Base-by-base conservation (phyloP, 352 stramenopile genomes). In the Thraustochytrium sp. region DNA sequence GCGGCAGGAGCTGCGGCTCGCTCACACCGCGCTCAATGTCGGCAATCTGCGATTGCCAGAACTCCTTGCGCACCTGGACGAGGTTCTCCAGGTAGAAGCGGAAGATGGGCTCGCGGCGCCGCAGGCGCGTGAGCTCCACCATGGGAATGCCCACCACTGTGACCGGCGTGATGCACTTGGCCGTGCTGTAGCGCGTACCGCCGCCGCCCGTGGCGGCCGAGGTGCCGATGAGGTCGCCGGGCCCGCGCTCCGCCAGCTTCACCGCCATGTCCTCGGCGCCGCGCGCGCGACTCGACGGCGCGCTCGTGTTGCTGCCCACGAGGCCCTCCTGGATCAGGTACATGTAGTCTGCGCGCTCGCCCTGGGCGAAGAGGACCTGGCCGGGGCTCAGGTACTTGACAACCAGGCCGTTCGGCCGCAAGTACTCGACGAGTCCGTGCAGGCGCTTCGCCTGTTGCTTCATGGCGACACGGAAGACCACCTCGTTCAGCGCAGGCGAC, bases 11-110 rank as follows among this genome's bases (percentile, higher is more conserved):
- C 40, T 84, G 55, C 29, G 75, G 75, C 61, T 84, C 75, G 42
- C 55, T 80, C 40, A 84, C 75, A 29, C 61, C 61, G 16, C 61
- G 75, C 49, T 84, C 75, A 29, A 84, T 49, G 31, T 80, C 75
- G 36, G 75, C 56, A 56, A 84, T 80, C 34, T 80, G 55, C 11
- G 55, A 73, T 26, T 84, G 55, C 75, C 75, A 84, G 26, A 84
- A 76, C 31, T 84, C 75, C 31, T 84, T 84, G 38, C 75, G 55
- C 54, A 34, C 55, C 37, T 80, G 75, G 36, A 73, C 84, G 16
- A 76, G 75, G 44, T 73, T 80, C 34, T 73, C 55, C 75, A 84
- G 46, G 34, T 84, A 84, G 40, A 84, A 84, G 34, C 68, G 42
- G 31, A 80, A 80, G 29, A 64, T 44, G 26, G 68, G 68, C 68